phyloP scores from a whole-genome alignment of 352 stramenopile species.

The Plasmopara viticola region DNA sequence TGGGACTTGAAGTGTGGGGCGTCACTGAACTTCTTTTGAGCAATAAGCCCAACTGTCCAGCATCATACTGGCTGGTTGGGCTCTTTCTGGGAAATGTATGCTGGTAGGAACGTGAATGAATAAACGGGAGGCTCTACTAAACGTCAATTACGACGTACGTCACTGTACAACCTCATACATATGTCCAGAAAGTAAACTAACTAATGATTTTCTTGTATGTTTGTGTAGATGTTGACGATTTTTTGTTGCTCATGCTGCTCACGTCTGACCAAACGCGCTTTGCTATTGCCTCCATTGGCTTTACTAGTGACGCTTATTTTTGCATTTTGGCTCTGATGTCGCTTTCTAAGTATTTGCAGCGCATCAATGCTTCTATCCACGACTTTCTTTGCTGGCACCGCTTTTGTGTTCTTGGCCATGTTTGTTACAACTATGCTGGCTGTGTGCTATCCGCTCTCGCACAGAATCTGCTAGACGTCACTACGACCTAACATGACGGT shows the following conservation, averaged over 20 bases:
- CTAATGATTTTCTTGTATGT: background rate
- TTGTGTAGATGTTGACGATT: constrained; percentile 22
- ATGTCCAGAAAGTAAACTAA: background rate
- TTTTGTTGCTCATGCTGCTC: constrained; percentile 60
- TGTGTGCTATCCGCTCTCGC: too few species aligned
- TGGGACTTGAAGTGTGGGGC: constrained; percentile 9
- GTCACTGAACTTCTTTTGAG: constrained; percentile 13
- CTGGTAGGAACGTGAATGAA: constrained; percentile 9
- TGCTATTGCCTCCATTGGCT: constrained; percentile 27
- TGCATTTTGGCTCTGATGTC: constrained; percentile 23
- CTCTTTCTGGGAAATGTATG: constrained; percentile 10
- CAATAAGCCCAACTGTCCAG: constrained; percentile 1
- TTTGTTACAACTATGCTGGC: too few species aligned
- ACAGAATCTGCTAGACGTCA: background rate
- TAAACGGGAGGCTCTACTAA: constrained; percentile 12
- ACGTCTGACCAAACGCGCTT: constrained; percentile 22
- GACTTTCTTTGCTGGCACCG: too few species aligned
- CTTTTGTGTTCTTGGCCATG: too few species aligned
- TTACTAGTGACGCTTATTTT: constrained; percentile 18
- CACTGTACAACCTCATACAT: background rate
- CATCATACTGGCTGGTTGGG: constrained; percentile 13
- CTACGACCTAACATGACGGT: constrained; percentile 4
- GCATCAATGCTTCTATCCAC: constrained; percentile 4
- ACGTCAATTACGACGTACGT: constrained; percentile 18
- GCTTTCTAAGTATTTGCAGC: constrained; percentile 3